Base-by-base conservation (phyloP, 2,329 filamentous ascomycete species). In the Talaromyces marneffei region DNA sequence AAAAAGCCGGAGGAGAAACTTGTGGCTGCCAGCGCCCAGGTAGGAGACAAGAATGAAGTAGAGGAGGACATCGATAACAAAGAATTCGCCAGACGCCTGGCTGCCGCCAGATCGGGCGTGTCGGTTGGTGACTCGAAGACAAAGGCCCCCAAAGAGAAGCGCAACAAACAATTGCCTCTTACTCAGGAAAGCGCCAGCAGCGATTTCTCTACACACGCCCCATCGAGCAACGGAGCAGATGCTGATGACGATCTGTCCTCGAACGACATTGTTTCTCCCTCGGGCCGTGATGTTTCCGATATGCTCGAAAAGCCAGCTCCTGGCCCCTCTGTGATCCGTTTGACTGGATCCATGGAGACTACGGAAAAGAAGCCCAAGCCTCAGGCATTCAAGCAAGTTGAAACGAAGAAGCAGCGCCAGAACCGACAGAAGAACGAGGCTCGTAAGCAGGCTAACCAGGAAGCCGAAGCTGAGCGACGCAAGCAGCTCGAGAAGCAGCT, bases 331-430 rank as follows among this genome's bases (percentile, higher is more conserved):
- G 85, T 95, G 53, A 81, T 97, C 64, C 90, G 90, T 64, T 81
- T 97, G 65, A 94, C 89, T 59, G 86, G 87, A 72, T 84, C 76
- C 70, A 83, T 77, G 72, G 85, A 82, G 77, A 77, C 79, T 20
- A 74, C 76, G 65, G 75, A 77, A 71, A 84, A 87, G 77, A 86
- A 86, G 77, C 80, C 83, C 69, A 77, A 81, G 66, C 63, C 71
- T 57, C 85, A 87, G 78, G 79, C 82, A 42, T 81, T 84, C 65
- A 86, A 90, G 74, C 82, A 84, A 54, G 84, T 83, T 18, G 90
- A 96, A 81, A 89, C 88, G 20, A 97, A 97, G 88, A 97, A 97
- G 82, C 91, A 96, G 80, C 87, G 92, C 63, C 92, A 97, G 80
- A 94, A 96, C 79, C 85, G 88, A 67, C 86, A 89, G 80, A 97